Base-by-base conservation (phyloP, 768 basidiomycete genomes). In the Clitopilus hobsonii region DNA sequence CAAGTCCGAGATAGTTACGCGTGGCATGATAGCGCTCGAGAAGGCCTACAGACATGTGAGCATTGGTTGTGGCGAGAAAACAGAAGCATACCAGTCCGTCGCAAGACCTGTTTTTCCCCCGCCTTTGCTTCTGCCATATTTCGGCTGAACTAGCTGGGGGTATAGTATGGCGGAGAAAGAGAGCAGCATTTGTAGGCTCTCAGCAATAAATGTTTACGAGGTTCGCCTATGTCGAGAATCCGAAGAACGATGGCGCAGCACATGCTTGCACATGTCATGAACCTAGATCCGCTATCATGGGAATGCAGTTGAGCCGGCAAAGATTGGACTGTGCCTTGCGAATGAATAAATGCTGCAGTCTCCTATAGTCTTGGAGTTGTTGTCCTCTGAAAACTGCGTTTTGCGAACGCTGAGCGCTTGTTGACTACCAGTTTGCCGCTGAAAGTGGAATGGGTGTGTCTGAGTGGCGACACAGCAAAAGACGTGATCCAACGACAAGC, bases 1-100 rank as follows among this genome's bases (percentile, higher is more conserved):
- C 71, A 8, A 73, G 52, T 1, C 63, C 66, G 16, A 74, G 57
- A 28, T 61, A 60, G 53, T 70, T 62, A 10, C 71, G 66, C 1
- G 66, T 60, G 27, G 70, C 60, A 56, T 71, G 68, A 51, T 55
- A 75, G 14, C 66, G 60, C 53, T 75, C 74, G 13, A 74, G 29
- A 22, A 69, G 54, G 28, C 73, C 74, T 76, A 56, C 18, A 22
- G 28, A 32, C 25, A 45, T 11, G 22, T 45, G 10, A 45, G 6
- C 8, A 41, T 41, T 6, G 8, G 18, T 41, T 20, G 18, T 11
- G 10, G 22, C 5, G 22, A 45, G 11, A 45, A 18, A 20, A 5
- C n/a, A 45, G 22, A 10, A 18, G 11, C 41, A 8, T 11, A 45
- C 41, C 41, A 20, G 41, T 45, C n/a, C 10, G 41, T 20, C 41